phyloP scores from a whole-genome alignment of 768 basidiomycete genomes.

The Lepiota brunneoincarnata region DNA sequence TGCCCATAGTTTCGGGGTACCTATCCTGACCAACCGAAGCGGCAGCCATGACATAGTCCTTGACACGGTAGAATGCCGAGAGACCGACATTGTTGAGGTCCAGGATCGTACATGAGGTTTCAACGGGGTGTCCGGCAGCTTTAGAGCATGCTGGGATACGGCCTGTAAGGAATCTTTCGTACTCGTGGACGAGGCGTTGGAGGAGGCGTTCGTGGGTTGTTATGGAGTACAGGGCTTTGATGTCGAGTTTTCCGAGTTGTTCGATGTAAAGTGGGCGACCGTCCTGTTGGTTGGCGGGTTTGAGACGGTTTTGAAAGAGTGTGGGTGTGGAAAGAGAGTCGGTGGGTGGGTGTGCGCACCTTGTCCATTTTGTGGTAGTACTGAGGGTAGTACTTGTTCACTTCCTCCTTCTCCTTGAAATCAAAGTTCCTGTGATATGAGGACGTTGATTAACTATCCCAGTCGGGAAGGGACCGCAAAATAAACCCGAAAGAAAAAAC shows the following conservation, averaged over 20 bases:
- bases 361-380: slow-evolving; percentile 96
- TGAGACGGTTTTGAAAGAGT: not conserved
- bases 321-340: not conserved
- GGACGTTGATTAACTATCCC: not conserved
- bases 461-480: slow-evolving; percentile 4
- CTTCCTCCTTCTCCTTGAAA: slow-evolving; percentile 78
- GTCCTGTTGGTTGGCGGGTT: slow-evolving; percentile 48
- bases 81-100: slow-evolving; percentile 76
- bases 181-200: slow-evolving; percentile 86
- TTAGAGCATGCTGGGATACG: slow-evolving; percentile 79
- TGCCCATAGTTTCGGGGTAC: slow-evolving; percentile 95
- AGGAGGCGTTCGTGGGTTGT: slow-evolving; percentile 89
- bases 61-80: slow-evolving; percentile 84
- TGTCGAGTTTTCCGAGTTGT: slow-evolving; percentile 85
- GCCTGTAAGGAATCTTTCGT: slow-evolving; percentile 81
- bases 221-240: slow-evolving; percentile 73
- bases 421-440: slow-evolving; percentile 63
- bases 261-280: slow-evolving; percentile 96
- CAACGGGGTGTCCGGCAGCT: slow-evolving; percentile 80
- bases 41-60: slow-evolving; percentile 82
- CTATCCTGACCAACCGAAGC: slow-evolving; percentile 82
- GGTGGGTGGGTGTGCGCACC: slow-evolving; percentile 37
- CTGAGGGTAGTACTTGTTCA: slow-evolving; percentile 93
- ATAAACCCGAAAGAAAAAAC: slow-evolving; percentile 21
- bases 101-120: slow-evolving; percentile 97